Percentiles rank a stretch among this genome's conserved stretches.
phyloP scores from a whole-genome alignment of 2,329 filamentous ascomycete genomes.

The Davidsoniella eucalypti region DNA sequence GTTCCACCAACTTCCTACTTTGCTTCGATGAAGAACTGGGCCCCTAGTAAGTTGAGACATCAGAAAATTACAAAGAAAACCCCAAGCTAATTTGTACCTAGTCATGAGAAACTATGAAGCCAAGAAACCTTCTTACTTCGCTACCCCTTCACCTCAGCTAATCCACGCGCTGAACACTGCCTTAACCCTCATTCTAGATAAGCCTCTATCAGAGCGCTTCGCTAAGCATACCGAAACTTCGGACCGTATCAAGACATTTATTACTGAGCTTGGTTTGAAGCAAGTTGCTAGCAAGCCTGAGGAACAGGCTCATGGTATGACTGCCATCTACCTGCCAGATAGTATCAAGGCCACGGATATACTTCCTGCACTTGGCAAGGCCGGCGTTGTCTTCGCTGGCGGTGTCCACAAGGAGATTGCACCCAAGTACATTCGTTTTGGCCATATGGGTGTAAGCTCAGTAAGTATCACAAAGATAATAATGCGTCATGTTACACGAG shows the following conservation, averaged over 20 bases:
- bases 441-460: constrained; percentile 93
- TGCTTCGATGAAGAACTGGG: constrained; percentile 92
- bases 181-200: constrained; percentile 68
- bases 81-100: constrained; percentile 18
- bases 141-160: constrained; percentile 86
- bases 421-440: constrained; percentile 83
- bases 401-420: constrained; percentile 94
- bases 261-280: constrained; percentile 67
- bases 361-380: constrained; percentile 68
- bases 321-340: constrained; percentile 87
- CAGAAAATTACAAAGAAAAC: not conserved
- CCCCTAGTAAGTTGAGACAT: constrained; percentile 49
- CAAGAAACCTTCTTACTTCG: constrained; percentile 95
- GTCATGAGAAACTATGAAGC: constrained; percentile 99
- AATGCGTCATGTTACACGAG: constrained; percentile 8
- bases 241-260: constrained; percentile 70
- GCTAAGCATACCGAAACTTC: constrained; percentile 63
- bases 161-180: constrained; percentile 84
- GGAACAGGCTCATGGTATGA: constrained; percentile 95
- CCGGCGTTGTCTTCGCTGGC: constrained; percentile 84
- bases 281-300: constrained; percentile 73
- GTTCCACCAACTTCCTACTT: constrained; percentile 78
- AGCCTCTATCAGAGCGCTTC: constrained; percentile 68
- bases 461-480: constrained; percentile 27
- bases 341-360: constrained; percentile 65